These are phyloP conservation scores for Saccharomyces hybrid DNA, from an alignment of 1,139 yeast genomes.

Conservation along the genomic window DNA sequence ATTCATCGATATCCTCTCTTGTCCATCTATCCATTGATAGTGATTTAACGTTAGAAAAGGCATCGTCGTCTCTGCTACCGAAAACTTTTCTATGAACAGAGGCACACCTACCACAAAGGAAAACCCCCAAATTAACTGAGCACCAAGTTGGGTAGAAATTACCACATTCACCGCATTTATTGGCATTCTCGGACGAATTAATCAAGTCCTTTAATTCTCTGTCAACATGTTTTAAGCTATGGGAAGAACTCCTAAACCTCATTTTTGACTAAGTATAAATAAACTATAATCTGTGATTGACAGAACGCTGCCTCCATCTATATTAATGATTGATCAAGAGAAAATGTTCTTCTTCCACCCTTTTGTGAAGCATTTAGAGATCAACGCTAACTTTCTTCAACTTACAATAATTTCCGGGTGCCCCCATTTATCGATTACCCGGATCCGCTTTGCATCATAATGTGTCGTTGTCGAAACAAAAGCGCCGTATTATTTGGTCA, in stretches of 20 bases:
- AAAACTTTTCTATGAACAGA: constrained; percentile 39
- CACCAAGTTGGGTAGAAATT: constrained; percentile 48
- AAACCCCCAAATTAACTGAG: constrained; percentile 41
- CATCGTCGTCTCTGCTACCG: constrained; percentile 28
- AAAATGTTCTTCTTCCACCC: neutral
- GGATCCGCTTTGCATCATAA: neutral
- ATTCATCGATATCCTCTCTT: constrained; percentile 24
- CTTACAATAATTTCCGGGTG: neutral
- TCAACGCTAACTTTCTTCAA: neutral
- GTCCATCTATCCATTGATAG: constrained; percentile 76
- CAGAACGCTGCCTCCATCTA: neutral
- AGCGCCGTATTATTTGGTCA: neutral
- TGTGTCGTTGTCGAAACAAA: neutral
- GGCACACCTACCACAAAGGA: constrained; percentile 75
- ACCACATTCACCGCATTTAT: constrained; percentile 71
- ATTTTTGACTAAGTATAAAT: neutral
- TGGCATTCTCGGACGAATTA: constrained; percentile 39
- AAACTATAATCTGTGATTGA: neutral
- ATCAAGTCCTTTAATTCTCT: constrained; percentile 34
- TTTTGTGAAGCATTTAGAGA: neutral
- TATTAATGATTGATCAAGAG: neutral
- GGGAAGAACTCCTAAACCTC: constrained; percentile 5
- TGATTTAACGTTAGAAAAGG: constrained; percentile 33
- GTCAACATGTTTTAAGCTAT: constrained; percentile 4
- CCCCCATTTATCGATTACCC: neutral